Base-by-base conservation (phyloP, 2,329 filamentous ascomycete genomes). In the Ophiostoma piceae region DNA sequence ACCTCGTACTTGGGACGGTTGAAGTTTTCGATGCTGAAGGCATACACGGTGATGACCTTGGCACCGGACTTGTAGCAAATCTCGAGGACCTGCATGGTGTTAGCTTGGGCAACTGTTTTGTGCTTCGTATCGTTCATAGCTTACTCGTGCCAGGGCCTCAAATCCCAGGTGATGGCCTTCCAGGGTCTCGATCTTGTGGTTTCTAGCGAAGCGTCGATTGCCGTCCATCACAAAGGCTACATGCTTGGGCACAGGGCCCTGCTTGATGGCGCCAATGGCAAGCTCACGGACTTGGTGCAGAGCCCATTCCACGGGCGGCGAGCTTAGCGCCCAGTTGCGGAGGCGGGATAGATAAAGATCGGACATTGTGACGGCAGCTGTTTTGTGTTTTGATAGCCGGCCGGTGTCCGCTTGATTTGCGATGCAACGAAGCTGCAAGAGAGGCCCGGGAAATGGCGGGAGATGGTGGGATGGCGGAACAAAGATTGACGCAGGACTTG, bases 211-310 rank as follows among this genome's bases (percentile, higher is more conserved):
- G 65, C 95, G 90, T 76, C 95, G 84, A 80, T 99, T 99, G 70
- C 95, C 95, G 78, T 99, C 95, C 95, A 99, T 99, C 75, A 97
- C 94, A 77, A 99, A 99, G n/a, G 95, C 95, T 72, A 99, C 88
- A 87, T 99, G 95, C 76, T 92, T 89, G 11, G 95, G 95, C 69
- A 99, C 90, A 1, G 93, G 92, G 0, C 95, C 95, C 80, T 97
- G 94, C 77, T 90, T 90, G 69, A 98, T 82, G 67, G 94, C 91
- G 69, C 92, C 92, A 75, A 99, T 95, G 73, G 98, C 84, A 67
- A 97, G 82, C 78, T 96, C 92, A 73, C 92, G 88, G 26, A 96
- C 80, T 75, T 90, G 88, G 71, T 87, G 88, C 71, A 96, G 84
- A n/a, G 86, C 87, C 90, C 92, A 97, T 87, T 97, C 93, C 75